Evolutionary conservation across 106 monocot species (phyloP).

Genomic region (Ottelia alismoides): DNA sequence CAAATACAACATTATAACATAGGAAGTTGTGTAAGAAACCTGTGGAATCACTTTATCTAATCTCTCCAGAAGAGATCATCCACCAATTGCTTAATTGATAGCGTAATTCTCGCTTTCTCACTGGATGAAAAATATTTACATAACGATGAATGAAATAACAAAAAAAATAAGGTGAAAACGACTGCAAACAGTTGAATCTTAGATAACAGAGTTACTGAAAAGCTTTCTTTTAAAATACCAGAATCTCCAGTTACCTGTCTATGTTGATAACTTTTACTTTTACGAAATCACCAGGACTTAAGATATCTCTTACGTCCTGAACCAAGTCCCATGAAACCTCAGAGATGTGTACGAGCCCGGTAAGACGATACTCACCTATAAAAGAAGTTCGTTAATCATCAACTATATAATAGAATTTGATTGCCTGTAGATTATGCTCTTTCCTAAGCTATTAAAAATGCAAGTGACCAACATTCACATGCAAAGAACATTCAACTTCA

Average conservation of each 20-base stretch:
- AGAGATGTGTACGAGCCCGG: constrained; percentile 86
- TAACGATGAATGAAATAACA: background rate
- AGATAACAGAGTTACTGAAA: no score
- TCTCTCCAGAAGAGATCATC: constrained; percentile 79
- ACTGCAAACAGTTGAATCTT: no score
- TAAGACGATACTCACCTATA: constrained; percentile 64
- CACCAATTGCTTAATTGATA: constrained; percentile 90
- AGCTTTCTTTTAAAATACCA: no score
- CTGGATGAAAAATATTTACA: constrained; percentile 18
- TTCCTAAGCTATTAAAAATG: no score
- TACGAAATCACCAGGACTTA: constrained; percentile 55
- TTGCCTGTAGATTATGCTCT: no score
- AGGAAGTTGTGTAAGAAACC: constrained; percentile 17
- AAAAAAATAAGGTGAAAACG: no score
- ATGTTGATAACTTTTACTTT: constrained; percentile 75
- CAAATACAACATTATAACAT: background rate
- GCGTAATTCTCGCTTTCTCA: constrained; percentile 59
- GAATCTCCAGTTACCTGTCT: constrained; percentile 87
- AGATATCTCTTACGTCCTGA: constrained; percentile 81
- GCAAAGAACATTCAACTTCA: no score
- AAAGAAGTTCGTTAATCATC: background rate
- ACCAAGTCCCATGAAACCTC: constrained; percentile 97
- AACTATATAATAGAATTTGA: no score
- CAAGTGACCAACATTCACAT: no score
- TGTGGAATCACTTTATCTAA: constrained; percentile 89